phyloP scores from a whole-genome alignment of 495 filamentous ascomycete species.

The Sordaria brevicollis region DNA sequence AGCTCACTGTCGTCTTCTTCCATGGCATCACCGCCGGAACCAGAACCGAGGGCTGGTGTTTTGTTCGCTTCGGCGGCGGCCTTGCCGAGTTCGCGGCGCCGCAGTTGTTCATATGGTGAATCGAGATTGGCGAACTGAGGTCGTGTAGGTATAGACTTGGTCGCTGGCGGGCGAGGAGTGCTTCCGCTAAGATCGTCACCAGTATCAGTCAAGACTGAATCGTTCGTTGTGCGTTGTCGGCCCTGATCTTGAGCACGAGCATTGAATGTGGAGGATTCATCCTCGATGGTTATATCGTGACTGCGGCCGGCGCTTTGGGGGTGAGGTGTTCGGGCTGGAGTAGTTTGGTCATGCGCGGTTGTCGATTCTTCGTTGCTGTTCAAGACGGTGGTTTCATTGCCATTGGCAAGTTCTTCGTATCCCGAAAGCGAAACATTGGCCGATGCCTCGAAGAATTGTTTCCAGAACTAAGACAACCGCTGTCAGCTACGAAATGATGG shows the following conservation, averaged over 20 bases:
- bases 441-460: slow-evolving; percentile 97
- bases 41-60: not conserved
- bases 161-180: slow-evolving; percentile 40
- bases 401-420: slow-evolving; percentile 69
- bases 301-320: slow-evolving; percentile 22
- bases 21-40: not conserved
- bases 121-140: slow-evolving; percentile 49
- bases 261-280: slow-evolving; percentile 22
- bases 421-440: slow-evolving; percentile 96
- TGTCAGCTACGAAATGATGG: slow-evolving; percentile 4
- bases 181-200: slow-evolving; percentile 41
- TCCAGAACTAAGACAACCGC: slow-evolving; percentile 70
- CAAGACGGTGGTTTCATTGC: slow-evolving; percentile 38
- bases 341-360: slow-evolving; percentile 27
- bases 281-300: slow-evolving; percentile 27
- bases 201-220: slow-evolving; percentile 42
- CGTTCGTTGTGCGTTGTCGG: slow-evolving; percentile 32
- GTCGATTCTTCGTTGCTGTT: slow-evolving; percentile 22
- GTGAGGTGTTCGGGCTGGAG: slow-evolving; percentile 32
- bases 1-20: slow-evolving; percentile 33
- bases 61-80: slow-evolving; percentile 2
- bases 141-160: slow-evolving; percentile 25
- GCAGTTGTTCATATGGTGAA: slow-evolving; percentile 57
- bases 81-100: slow-evolving; percentile 39
- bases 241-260: slow-evolving; percentile 17